These are phyloP conservation scores for Apiotrichum sp. DNA, from an alignment of 1,284 basidiomycete species.

Conservation along the genomic window DNA sequence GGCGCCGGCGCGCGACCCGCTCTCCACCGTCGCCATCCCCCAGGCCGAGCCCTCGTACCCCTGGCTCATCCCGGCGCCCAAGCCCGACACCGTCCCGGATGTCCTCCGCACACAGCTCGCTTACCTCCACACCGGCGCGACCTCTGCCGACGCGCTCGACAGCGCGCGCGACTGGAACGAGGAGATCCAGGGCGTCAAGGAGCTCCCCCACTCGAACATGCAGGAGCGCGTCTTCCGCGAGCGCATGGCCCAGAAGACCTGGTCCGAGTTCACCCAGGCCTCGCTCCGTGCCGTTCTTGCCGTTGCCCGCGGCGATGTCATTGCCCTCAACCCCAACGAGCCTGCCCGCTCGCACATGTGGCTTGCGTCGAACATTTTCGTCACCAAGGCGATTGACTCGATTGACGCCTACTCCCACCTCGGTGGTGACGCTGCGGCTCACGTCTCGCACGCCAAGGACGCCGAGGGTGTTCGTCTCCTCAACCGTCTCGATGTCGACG, in stretches of 20 bases:
- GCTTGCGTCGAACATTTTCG: constrained; percentile 55
- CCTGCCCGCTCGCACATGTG: constrained; percentile 53
- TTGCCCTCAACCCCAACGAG: constrained; percentile 56
- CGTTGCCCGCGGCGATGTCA: constrained; percentile 52
- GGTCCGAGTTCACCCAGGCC: constrained; percentile 53
- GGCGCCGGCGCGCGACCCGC: constrained; percentile 39
- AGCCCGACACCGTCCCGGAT: constrained; percentile 48
- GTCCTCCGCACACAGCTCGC: constrained; percentile 54
- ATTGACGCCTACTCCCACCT: constrained; percentile 53
- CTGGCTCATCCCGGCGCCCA: constrained; percentile 48
- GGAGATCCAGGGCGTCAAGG: constrained; percentile 54
- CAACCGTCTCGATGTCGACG: constrained; percentile 61
- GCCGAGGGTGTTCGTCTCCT: constrained; percentile 52
- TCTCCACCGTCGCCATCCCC: constrained; percentile 50
- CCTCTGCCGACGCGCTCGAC: constrained; percentile 51
- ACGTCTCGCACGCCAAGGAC: constrained; percentile 55
- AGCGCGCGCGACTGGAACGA: constrained; percentile 57
- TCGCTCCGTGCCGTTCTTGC: constrained; percentile 51
- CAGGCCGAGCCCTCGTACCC: constrained; percentile 53
- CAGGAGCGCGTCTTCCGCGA: constrained; percentile 54
- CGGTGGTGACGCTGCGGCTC: constrained; percentile 55
- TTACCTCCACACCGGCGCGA: constrained; percentile 54
- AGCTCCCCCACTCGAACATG: constrained; percentile 51
- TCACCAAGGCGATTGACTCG: constrained; percentile 54
- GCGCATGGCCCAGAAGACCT: constrained; percentile 52